Conservation (phyloP, 2,329 filamentous ascomycete species). For the Sphaerulina vaccinii region DNA sequence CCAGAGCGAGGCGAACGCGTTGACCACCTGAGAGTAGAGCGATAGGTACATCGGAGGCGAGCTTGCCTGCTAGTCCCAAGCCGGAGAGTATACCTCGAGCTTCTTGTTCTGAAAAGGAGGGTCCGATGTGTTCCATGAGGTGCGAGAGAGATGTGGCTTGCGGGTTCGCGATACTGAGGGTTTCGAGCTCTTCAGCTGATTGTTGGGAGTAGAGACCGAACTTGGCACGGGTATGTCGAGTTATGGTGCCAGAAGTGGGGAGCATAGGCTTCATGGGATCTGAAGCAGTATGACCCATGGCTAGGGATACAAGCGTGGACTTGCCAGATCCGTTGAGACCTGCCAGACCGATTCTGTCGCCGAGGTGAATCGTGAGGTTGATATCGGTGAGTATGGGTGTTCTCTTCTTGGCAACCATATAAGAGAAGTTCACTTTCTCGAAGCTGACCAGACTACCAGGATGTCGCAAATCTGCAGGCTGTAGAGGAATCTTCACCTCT, state of each 20-base stretch:
- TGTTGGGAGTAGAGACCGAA: slow-evolving; percentile 80
- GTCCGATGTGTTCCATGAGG: slow-evolving; percentile 56
- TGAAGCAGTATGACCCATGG: slow-evolving; percentile 53
- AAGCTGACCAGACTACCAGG: slow-evolving; percentile 68
- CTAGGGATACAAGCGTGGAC: slow-evolving; percentile 70
- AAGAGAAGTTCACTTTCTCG: slow-evolving; percentile 67
- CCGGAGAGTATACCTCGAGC: slow-evolving; percentile 65
- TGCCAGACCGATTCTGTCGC: slow-evolving; percentile 71
- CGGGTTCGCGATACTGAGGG: slow-evolving; percentile 52
- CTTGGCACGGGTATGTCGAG: slow-evolving; percentile 66
- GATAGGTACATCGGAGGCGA: slow-evolving; percentile 71
- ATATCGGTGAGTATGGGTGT: slow-evolving; percentile 60
- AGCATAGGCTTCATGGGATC: slow-evolving; percentile 35
- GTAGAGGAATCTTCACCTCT: slow-evolving; percentile 57
- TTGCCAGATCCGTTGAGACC: slow-evolving; percentile 82
- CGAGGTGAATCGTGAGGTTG: slow-evolving; percentile 67
- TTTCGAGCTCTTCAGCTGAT: slow-evolving; percentile 67
- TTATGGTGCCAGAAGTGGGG: slow-evolving; percentile 62
- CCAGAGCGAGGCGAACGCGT: slow-evolving; percentile 63
- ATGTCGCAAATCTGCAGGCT: slow-evolving; percentile 40
- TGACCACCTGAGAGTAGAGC: slow-evolving; percentile 76
- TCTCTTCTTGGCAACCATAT: slow-evolving; percentile 45
- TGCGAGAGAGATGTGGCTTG: slow-evolving; percentile 64
- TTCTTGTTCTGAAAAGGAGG: slow-evolving; percentile 63
- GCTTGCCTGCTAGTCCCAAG: slow-evolving; percentile 67